phyloP scores from a whole-genome alignment of 768 basidiomycete species.

The Leccinum aurantiacum region DNA sequence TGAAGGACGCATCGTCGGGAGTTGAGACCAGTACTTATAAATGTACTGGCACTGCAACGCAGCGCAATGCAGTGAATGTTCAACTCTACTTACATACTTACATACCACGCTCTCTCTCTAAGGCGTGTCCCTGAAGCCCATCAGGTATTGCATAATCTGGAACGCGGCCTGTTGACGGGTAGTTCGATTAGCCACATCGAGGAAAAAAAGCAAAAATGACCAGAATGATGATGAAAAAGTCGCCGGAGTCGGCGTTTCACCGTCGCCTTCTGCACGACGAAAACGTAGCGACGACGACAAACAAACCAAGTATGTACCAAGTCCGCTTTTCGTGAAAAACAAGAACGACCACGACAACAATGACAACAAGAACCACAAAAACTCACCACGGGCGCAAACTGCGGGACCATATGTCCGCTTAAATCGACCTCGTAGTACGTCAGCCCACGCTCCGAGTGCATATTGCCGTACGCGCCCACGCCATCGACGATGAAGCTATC shows the following conservation, averaged over 20 bases:
- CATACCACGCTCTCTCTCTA: not conserved
- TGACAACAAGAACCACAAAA: not conserved
- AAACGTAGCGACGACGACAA: not conserved
- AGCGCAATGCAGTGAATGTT: no score
- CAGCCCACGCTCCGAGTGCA: slow-evolving; percentile 66
- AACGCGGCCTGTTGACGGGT: slow-evolving; percentile 51
- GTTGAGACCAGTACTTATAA: no score
- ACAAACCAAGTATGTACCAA: not conserved
- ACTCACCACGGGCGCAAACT: slow-evolving; percentile 62
- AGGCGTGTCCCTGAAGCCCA: slow-evolving; percentile 59
- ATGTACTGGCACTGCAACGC: no score
- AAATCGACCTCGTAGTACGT: slow-evolving; percentile 67
- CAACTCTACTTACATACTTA: not conserved
- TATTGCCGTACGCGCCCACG: slow-evolving; percentile 63
- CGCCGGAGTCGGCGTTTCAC: no score
- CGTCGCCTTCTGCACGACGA: not conserved
- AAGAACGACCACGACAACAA: not conserved
- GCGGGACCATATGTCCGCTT: slow-evolving; percentile 76
- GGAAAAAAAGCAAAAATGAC: no score
- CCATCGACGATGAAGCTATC: slow-evolving; percentile 74
- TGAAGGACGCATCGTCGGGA: no score
- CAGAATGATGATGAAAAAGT: no score
- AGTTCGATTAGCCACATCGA: not conserved
- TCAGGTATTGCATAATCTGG: slow-evolving; percentile 66
- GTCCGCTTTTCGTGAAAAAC: no score